Evolutionary conservation across 1,139 yeast species (phyloP).

Genomic region (Scheffersomyces titani): DNA sequence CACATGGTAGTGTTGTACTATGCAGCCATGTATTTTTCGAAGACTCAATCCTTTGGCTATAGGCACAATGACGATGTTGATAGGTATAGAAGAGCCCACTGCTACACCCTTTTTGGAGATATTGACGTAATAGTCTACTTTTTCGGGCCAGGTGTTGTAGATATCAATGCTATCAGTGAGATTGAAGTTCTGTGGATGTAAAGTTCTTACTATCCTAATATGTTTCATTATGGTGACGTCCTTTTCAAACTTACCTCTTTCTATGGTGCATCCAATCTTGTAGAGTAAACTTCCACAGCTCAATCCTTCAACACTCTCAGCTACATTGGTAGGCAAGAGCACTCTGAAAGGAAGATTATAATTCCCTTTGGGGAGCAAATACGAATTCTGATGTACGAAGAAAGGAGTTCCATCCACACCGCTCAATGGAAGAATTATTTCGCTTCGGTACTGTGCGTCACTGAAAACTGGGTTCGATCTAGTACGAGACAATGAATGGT

Average conservation of each 20-base stretch:
- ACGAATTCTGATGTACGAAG: conserved; percentile 32
- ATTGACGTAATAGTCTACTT: conserved; percentile 62
- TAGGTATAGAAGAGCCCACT: conserved; percentile 56
- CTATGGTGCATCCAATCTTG: conserved; percentile 55
- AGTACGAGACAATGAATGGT: not conserved
- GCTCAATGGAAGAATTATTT: conserved; percentile 28
- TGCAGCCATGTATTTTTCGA: conserved; percentile 48
- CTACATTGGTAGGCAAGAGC: conserved; percentile 56
- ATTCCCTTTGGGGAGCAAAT: conserved; percentile 61
- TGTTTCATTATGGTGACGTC: conserved; percentile 33
- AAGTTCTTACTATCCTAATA: conserved; percentile 46
- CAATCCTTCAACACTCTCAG: conserved; percentile 71
- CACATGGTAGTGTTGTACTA: conserved; percentile 54
- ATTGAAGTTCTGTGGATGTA: conserved; percentile 51
- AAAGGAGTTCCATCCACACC: conserved; percentile 52
- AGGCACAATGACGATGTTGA: conserved; percentile 58
- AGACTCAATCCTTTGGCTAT: conserved; percentile 56
- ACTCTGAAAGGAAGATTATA: conserved; percentile 65
- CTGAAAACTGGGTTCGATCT: conserved; percentile 1
- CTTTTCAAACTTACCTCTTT: conserved; percentile 53
- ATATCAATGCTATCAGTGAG: conserved; percentile 59
- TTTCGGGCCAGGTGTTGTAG: conserved; percentile 64
- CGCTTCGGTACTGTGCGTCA: conserved; percentile 9
- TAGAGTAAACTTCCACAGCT: conserved; percentile 56
- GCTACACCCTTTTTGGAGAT: conserved; percentile 61